Percentiles rank a stretch among this genome's conserved stretches.
Conservation (phyloP, 2,329 filamentous ascomycete species). For the Cercospora beticola region DNA sequence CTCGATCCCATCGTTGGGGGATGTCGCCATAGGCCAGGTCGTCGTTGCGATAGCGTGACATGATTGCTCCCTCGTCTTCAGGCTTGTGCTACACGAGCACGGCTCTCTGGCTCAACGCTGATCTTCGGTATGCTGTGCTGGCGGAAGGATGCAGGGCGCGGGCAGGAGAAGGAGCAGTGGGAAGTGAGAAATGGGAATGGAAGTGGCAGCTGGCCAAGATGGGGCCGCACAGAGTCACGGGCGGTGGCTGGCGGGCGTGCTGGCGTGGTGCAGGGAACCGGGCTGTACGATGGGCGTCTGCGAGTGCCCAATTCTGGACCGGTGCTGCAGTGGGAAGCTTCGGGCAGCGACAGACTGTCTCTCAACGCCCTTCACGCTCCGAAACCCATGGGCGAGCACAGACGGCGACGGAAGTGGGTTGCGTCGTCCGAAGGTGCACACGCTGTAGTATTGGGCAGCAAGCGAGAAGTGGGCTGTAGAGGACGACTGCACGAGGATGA, state of each 20-base stretch:
- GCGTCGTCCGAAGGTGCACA: background rate
- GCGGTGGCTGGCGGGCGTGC: background rate
- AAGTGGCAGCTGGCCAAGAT: background rate
- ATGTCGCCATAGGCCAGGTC: slow-evolving; percentile 47
- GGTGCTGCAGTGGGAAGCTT: background rate
- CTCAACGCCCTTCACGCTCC: background rate
- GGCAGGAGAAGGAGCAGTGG: background rate
- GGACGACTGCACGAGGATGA: background rate
- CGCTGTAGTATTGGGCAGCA: background rate
- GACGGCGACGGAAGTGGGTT: background rate
- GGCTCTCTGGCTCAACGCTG: background rate
- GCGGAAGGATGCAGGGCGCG: background rate
- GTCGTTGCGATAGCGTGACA: slow-evolving; percentile 38
- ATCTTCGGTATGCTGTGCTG: background rate
- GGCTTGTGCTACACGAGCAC: background rate
- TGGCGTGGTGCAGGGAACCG: background rate
- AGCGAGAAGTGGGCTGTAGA: background rate
- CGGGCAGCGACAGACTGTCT: background rate
- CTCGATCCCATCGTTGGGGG: slow-evolving; percentile 52
- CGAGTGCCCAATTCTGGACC: background rate
- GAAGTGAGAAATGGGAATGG: background rate
- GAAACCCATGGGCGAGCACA: background rate
- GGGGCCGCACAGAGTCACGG: background rate
- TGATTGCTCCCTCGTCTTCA: slow-evolving; percentile 14
- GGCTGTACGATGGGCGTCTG: background rate